Evolutionary conservation across 1,284 basidiomycete species (phyloP).

Genomic region (Xerocomus nothofagi): DNA sequence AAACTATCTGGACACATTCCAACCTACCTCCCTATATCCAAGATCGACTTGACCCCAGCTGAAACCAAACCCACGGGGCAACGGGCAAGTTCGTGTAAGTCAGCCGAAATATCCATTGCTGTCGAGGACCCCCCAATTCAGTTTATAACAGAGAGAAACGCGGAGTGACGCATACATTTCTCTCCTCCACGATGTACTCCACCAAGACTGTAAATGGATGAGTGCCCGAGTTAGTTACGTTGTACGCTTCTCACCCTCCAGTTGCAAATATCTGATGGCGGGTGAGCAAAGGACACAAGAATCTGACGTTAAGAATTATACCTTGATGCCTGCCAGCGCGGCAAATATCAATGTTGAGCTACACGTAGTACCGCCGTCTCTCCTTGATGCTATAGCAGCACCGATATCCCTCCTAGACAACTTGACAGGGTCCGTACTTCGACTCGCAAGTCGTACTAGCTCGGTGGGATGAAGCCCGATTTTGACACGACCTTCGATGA

Average conservation of each 20-base stretch:
- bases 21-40: constrained; percentile 82
- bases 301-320: constrained; percentile 24
- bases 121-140: constrained; percentile 1
- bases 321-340: constrained; percentile 80
- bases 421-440: constrained; percentile 60
- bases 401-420: constrained; percentile 88
- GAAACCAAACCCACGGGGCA: constrained; percentile 91
- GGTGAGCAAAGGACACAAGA: constrained; percentile 1
- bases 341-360: constrained; percentile 86
- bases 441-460: constrained; percentile 72
- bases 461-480: constrained; percentile 75
- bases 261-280: constrained; percentile 69
- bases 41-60: constrained; percentile 92
- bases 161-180: constrained; percentile 54
- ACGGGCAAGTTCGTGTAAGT: constrained; percentile 80
- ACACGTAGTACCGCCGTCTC: constrained; percentile 90
- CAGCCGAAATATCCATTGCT: constrained; percentile 97
- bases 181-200: constrained; percentile 95
- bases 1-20: not conserved
- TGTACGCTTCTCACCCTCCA: constrained; percentile 57
- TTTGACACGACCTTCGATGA: constrained; percentile 83
- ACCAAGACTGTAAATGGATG: constrained; percentile 55
- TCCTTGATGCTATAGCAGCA: constrained; percentile 65
- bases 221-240: constrained; percentile 5
- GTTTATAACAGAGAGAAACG: not conserved